Evolutionary conservation across 2,329 filamentous ascomycete genomes (phyloP).

Genomic region (Diaporthe sp.): DNA sequence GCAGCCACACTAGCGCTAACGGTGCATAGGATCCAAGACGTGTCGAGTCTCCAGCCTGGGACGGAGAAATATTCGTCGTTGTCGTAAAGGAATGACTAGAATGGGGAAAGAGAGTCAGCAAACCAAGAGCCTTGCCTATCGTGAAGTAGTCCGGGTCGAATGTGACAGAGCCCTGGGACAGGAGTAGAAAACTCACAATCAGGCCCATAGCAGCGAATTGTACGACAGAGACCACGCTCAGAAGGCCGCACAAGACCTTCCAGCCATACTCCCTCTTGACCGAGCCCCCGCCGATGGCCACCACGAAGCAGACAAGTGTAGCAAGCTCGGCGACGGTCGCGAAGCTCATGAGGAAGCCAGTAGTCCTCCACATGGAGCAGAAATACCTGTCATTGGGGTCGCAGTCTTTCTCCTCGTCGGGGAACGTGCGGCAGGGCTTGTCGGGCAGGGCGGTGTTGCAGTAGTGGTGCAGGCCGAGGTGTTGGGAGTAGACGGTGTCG

Average conservation of each 20-base stretch:
- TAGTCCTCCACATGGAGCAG: slow-evolving; percentile 91
- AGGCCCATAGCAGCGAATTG: slow-evolving; percentile 85
- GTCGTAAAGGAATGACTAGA: slow-evolving; percentile 85
- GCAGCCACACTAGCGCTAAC: slow-evolving; percentile 68
- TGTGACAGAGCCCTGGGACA: background rate
- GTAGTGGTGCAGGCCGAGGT: slow-evolving; percentile 83
- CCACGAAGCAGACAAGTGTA: slow-evolving; percentile 82
- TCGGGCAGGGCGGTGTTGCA: slow-evolving; percentile 77
- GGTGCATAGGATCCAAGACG: slow-evolving; percentile 81
- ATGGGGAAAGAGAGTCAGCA: slow-evolving; percentile 29
- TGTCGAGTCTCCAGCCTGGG: slow-evolving; percentile 84
- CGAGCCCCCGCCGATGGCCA: slow-evolving; percentile 84
- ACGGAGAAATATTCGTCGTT: slow-evolving; percentile 86
- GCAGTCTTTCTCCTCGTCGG: slow-evolving; percentile 74
- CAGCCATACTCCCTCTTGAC: slow-evolving; percentile 86
- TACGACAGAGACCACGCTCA: slow-evolving; percentile 75
- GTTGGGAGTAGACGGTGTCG: slow-evolving; percentile 65
- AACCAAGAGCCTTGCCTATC: background rate
- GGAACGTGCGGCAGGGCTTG: slow-evolving; percentile 74
- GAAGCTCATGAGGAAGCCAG: slow-evolving; percentile 88
- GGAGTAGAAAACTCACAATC: slow-evolving; percentile 73
- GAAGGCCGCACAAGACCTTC: slow-evolving; percentile 78
- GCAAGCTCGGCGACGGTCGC: slow-evolving; percentile 86
- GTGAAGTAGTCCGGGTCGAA: no score
- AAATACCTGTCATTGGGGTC: slow-evolving; percentile 78